Base-by-base conservation (phyloP, 2,329 filamentous ascomycete genomes). In the Microdochium nivale region DNA sequence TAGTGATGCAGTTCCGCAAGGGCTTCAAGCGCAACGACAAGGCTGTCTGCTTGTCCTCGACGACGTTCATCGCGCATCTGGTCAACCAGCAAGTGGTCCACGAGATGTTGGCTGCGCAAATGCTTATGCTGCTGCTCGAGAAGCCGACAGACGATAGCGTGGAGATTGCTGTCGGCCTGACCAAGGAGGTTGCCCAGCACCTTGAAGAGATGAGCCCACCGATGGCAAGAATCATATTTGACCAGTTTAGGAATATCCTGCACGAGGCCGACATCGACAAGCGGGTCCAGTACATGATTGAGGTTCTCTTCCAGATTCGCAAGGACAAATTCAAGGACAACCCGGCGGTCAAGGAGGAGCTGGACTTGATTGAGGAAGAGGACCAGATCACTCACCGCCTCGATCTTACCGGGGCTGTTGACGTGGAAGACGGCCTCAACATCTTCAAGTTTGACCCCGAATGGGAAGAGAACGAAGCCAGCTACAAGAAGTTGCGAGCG, bases 201-300 rank as follows among this genome's bases (percentile, higher is more conserved):
- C 68, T 99, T 57, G 92, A 97, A 66, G 91, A 96, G 66, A 96
- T 97, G 90, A 95, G 89, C 64, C 80, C 84, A 1, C 80, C 88
- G 11, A 95, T 97, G 62, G 85, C 90, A 27, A 81, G 92, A 58
- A 88, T 87, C 24, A 90, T 99, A 8, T 99, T 95, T 64, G 94
- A 99, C 63, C 91, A 96, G 67, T 95, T 99, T 74, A 78, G 94
- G 60, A 92, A 87, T 60, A 96, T 97, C 56, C 75, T 99, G 9
- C 92, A 99, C 72, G 94, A 99, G 68, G 90, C 90, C 46, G 91
- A 94, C 64, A 96, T 99, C 66, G 92, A 97, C 65, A 96, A 96
- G 76, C 81, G 94, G 57, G 91, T 92, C n/a, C 94, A 99, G 71
- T 99, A 97, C 70, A 96, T 96, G 88, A 92, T 99, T 52, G 94